Evolutionary conservation across 306 rosid genomes (phyloP).

Genomic region (Abrus precatorius): DNA sequence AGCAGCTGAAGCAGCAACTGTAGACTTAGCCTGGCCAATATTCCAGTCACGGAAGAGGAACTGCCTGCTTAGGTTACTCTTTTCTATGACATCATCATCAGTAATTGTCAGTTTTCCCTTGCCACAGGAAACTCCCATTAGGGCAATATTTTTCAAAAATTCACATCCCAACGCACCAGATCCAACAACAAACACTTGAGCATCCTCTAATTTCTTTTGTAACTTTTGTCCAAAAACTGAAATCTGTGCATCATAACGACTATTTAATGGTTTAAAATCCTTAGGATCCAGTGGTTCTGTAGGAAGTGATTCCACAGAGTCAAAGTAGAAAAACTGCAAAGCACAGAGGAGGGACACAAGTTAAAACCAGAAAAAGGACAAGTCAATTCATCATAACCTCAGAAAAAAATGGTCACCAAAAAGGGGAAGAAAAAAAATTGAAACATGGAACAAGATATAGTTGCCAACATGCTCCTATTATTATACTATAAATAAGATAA

Average conservation of each 20-base stretch:
- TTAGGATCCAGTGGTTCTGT: conserved; percentile 76
- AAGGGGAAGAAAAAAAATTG: background rate
- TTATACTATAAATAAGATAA: conserved; percentile 21
- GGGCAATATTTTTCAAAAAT: conserved; percentile 84
- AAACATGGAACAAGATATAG: conserved; percentile 14
- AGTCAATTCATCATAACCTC: background rate
- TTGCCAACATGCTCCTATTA: background rate
- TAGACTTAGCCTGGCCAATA: conserved; percentile 97
- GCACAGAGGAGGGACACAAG: conserved; percentile 45
- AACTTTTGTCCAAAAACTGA: conserved; percentile 93
- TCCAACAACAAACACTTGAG: conserved; percentile 87
- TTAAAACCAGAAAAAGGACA: conserved; percentile 35
- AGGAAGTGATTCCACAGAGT: conserved; percentile 95
- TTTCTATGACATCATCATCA: conserved; percentile 98
- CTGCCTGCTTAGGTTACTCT: conserved; percentile 97
- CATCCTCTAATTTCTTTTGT: conserved; percentile 92
- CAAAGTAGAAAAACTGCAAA: conserved; percentile 93
- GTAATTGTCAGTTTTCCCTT: conserved; percentile 85
- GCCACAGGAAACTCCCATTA: conserved; percentile 98
- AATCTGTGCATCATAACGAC: conserved; percentile 98
- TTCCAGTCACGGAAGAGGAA: conserved; percentile 99
- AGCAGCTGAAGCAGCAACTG: conserved; percentile 92
- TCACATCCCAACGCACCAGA: conserved; percentile 99
- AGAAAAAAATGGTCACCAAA: background rate
- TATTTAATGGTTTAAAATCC: conserved; percentile 80